Evolutionary conservation across 257 asterid species (phyloP), one percentile per base, ranked within the genome.

Genomic region (Mentha longifolia): DNA sequence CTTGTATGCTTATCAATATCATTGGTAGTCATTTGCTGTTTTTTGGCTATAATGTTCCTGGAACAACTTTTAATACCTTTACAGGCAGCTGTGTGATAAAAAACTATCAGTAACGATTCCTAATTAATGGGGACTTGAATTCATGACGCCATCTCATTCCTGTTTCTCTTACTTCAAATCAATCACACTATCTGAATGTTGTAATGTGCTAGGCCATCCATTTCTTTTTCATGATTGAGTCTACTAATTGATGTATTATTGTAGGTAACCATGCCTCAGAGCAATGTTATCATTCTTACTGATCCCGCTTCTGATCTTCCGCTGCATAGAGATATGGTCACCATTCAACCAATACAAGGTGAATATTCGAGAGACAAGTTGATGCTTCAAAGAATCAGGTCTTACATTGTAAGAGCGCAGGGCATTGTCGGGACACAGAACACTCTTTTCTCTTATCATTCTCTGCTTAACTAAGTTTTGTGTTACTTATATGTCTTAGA

Each of bases 301-400:
- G 96, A 89, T 76, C 98, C 97, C 0, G 78, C 85, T 41, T 82
- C 93, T 16, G 87, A 88, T 66, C 89, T 89, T 80, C 84, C 82
- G 22, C 62, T 91, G 68, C 86, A 78, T 64, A 83, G 90, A 82
- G 87, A 89, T 43, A 67, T 79, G 74, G 95, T 88, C 76, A 78
- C 84, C 28, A 51, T 86, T 75, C 92, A 86, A 65, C 90, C 96
- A 73, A 89, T 89, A 84, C 90, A 84, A 94, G 98, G 97, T 89
- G 98, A 94, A 86, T 94, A 91, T 85, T 94, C 98, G 14, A 88
- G 97, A 86, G 99, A 89, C 92, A 91, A 82, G 91, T 88, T 91
- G 97, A 94, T 94, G 98, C 99, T 94, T 83, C 98, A 94, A 92
- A 91, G 98, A 94, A 94, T 91, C 97, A 92, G 92, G 88, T 91